Evolutionary conservation across 768 basidiomycete genomes (phyloP), one percentile per base, ranked within the genome.

Genomic region (Boletus rubroflammeus): DNA sequence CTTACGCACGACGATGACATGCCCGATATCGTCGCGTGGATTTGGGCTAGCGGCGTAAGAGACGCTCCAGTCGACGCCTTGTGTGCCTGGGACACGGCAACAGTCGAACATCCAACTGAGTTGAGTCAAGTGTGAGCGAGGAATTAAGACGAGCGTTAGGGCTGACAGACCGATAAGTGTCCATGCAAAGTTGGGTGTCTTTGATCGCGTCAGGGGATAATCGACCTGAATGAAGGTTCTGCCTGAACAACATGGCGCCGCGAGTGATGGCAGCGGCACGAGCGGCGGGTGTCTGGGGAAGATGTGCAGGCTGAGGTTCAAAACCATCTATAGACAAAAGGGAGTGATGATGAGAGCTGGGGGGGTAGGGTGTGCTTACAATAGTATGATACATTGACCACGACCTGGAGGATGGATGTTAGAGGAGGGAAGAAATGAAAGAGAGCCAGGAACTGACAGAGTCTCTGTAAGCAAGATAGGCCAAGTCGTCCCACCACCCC

Each of bases 321-420:
- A 93, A 93, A 15, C 91, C 91, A 74, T 92, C 90, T 93, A 48
- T 35, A 49, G n/a, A 47, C 21, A 26, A 17, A 47, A 53, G 23
- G 34, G 14, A 15, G 63, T 55, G 61, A 48, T 35, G 53, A 44
- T 21, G 42, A 52, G 52, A 45, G 17, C 6, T 19, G n/a, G 36
- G 13, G 40, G 52, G n/a, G 19, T 21, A 11, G 9, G 34, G n/a
- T 7, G 28, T 29, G 58, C 80, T 50, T 68, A 88, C 94, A 97
- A 62, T 91, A 97, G 72, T 97, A 96, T n/a, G 90, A 94, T 11
- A 95, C 92, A 61, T 95, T 92, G 38, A 95, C 78, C 1, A 95
- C 85, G 51, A 93, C 86, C 85, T 83, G 36, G 78, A 55, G 14
- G 36, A 39, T 35, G 26, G 3, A 32, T n/a, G 43, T 59, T 42